Percentiles rank a stretch among this genome's conserved stretches.
These are phyloP conservation scores for Neurospora cerealis DNA, from an alignment of 495 filamentous ascomycete genomes.

Conservation along the genomic window DNA sequence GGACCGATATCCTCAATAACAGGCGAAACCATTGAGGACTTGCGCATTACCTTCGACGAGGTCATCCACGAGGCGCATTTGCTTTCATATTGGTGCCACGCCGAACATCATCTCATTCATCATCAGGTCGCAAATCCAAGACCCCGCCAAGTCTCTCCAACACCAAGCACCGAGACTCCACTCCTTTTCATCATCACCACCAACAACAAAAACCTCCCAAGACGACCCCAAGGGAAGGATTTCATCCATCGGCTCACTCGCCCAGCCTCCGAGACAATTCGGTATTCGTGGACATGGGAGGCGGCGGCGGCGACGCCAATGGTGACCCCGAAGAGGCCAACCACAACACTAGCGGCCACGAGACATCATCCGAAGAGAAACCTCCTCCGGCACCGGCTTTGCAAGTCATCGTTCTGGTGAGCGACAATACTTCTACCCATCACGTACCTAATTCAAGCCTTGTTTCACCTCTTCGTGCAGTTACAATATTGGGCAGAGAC, in stretches of 20 bases:
- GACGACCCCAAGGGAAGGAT: not conserved
- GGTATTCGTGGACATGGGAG: not conserved
- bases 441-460: not conserved
- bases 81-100: not conserved
- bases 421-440: slow-evolving; percentile 17
- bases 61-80: not conserved
- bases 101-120: not conserved
- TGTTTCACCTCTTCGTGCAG: not conserved
- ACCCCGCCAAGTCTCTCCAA: not conserved
- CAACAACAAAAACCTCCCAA: not conserved
- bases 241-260: not conserved
- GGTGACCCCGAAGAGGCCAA: slow-evolving; percentile 7
- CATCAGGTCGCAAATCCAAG: not conserved
- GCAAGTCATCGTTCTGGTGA: slow-evolving; percentile 74
- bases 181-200: not conserved
- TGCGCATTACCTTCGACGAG: not conserved
- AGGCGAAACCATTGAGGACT: not conserved
- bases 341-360: slow-evolving; percentile 6
- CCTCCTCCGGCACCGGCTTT: slow-evolving; percentile 41
- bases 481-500: not conserved
- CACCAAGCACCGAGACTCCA: not conserved
- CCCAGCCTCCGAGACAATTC: not conserved
- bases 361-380: slow-evolving; percentile 7
- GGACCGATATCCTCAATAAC: not conserved
- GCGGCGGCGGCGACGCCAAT: slow-evolving; percentile 1